Base-by-base conservation (phyloP, 768 basidiomycete genomes). In the Pisolithus sp. region DNA sequence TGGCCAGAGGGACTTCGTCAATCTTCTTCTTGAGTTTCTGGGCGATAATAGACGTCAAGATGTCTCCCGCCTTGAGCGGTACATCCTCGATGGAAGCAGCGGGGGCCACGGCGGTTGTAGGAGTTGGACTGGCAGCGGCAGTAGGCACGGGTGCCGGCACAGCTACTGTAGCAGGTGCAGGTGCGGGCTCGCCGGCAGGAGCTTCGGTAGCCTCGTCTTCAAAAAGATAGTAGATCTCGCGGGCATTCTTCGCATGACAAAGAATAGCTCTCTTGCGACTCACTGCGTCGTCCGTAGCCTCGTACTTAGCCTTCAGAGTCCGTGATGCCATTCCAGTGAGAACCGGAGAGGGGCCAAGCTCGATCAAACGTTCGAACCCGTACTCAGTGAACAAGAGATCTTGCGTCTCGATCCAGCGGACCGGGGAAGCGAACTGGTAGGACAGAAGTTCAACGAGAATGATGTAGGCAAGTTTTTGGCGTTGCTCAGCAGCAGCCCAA, bases 401-500 rank as follows among this genome's bases (percentile, higher is more conserved):
- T 66, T 99, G 96, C 0, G 95, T 99, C 73, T 98, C 90, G 61
- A 99, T 99, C 96, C 96, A 99, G 46, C 94, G 88, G 18, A 99
- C 95, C 7, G 96, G 94, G 1, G 95, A 98, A 0, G 95, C 94
- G 61, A 95, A 98, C 67, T 99, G 96, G 65, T 99, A 99, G 13
- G 96, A 92, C 46, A 99, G 78, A 43, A 98, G 81, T 66, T 99
- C 96, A 55, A 98, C 93, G 52, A 99, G 83, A 64, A 97, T 94
- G 59, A 85, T 86, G 67, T 98, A 99, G 0, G 96, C 93, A 44
- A 99, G 80, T 62, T 89, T 86, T 70, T 97, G 93, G 45, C 93
- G 88, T 57, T 93, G 89, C 50, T 83, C 86, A 9, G 76, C 63
- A 23, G 79, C 75, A 23, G 74, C 89, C 96, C 96, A 99, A 52